Evolutionary conservation across 106 monocot species (phyloP).

Genomic region (Dendrobium officinale): DNA sequence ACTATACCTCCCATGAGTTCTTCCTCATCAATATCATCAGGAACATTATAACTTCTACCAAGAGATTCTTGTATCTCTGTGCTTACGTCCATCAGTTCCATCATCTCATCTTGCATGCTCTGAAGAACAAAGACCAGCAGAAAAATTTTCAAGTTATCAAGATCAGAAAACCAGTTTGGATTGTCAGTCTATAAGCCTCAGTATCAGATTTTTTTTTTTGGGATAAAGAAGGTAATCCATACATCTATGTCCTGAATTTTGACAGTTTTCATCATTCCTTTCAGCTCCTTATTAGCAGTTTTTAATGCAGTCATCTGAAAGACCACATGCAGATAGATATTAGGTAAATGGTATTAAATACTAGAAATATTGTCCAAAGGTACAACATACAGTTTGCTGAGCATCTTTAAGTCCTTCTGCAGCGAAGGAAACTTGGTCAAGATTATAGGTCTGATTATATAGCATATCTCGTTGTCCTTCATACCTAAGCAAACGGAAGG

Average conservation of each 20-base stretch:
- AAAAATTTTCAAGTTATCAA: background rate
- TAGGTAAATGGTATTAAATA: background rate
- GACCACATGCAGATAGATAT: conserved; percentile 1
- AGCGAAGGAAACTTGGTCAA: conserved; percentile 94
- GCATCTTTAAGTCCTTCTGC: conserved; percentile 96
- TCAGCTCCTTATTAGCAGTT: conserved; percentile 91
- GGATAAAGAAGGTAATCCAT: conserved; percentile 17
- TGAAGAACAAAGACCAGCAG: conserved; percentile 12
- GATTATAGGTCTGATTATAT: conserved; percentile 91
- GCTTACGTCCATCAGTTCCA: conserved; percentile 95
- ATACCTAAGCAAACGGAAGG: conserved; percentile 44
- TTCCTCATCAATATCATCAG: conserved; percentile 98
- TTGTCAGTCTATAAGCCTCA: background rate
- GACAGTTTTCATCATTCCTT: conserved; percentile 99
- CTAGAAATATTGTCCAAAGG: background rate
- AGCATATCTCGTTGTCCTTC: conserved; percentile 95
- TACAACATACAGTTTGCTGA: conserved; percentile 82
- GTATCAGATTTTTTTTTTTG: background rate
- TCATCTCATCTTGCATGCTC: conserved; percentile 99
- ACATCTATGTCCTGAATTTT: conserved; percentile 96
- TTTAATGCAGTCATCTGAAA: conserved; percentile 92
- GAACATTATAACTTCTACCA: conserved; percentile 91
- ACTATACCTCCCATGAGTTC: conserved; percentile 91
- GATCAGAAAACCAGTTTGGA: background rate
- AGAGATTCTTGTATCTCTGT: conserved; percentile 95